Evolutionary conservation across 2,329 filamentous ascomycete species (phyloP), one percentile per base, ranked within the genome.

Genomic region (Trichoderma gracile): DNA sequence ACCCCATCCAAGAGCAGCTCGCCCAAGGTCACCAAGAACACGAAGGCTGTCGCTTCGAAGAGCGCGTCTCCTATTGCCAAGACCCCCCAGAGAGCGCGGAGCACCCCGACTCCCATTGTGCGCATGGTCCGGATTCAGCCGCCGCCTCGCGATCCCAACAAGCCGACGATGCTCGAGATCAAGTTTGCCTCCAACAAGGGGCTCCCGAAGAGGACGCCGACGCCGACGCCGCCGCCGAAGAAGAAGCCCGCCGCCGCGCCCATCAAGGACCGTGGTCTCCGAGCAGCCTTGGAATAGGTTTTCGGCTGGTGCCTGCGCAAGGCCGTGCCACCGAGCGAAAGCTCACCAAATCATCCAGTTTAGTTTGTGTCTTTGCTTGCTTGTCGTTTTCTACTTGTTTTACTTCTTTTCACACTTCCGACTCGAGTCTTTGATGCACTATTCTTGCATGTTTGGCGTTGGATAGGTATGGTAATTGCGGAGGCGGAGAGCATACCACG

Each of bases 361-460:
- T 50, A 49, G 23, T n/a, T n/a, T 19, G 45, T 38, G 12, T 57
- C 33, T 21, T 57, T 63, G 25, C 12, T 43, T 60, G 30, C n/a
- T 6, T 42, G n/a, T 23, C 12, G n/a, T 52, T 52, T 46, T 15
- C 40, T n/a, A n/a, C n/a, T n/a, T 58, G 53, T 12, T 27, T 64
- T 2, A 61, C 49, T 14, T 47, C 33, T 15, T 19, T 54, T 43
- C 52, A 1, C 23, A n/a, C 27, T 38, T 23, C 55, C 49, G 40
- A 15, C 40, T 43, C 21, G 49, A 54, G 58, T 53, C 25, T 62
- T 52, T 59, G 27, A 62, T 62, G 10, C 45, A 46, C 25, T 25
- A 54, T 55, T 62, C 21, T 42, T 52, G 47, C 47, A 56, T 40
- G 53, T 60, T 67, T 63, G 72, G 70, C 70, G 72, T 74, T 73